A percentile compares a stretch with the other conserved stretches of the same genome.
phyloP scores from a whole-genome alignment of 108 stramenopile genomes.

The Cyclotella atomus region DNA sequence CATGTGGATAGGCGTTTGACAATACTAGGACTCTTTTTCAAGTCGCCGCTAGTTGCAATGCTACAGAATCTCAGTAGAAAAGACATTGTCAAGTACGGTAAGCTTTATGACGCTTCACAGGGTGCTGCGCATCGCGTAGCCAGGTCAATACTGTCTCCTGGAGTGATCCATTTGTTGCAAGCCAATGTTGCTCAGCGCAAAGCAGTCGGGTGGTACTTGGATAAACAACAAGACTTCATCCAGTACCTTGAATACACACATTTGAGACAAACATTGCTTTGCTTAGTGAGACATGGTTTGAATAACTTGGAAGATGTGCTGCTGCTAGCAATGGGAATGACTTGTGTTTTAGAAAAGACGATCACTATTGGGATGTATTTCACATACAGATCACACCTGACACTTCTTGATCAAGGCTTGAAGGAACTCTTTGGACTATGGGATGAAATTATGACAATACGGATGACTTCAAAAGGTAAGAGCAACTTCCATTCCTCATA shows the following conservation, averaged over 20 bases:
- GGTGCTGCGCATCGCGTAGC: slow-evolving; percentile 15
- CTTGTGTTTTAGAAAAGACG: slow-evolving; percentile 12
- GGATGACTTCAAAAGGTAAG: slow-evolving; percentile 31
- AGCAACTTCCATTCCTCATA: too few species aligned
- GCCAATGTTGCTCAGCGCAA: not conserved
- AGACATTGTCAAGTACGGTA: slow-evolving; percentile 30
- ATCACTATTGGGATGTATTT: slow-evolving; percentile 24
- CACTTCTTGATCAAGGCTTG: slow-evolving; percentile 18
- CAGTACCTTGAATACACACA: slow-evolving; percentile 22
- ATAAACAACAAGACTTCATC: slow-evolving; percentile 14
- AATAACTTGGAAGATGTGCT: slow-evolving; percentile 24
- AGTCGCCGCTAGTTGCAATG: slow-evolving; percentile 11
- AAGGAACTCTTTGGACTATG: slow-evolving; percentile 18
- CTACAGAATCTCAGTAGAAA: slow-evolving; percentile 1
- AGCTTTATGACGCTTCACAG: slow-evolving; percentile 19
- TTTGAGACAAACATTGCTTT: slow-evolving; percentile 29
- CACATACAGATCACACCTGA: slow-evolving; percentile 24
- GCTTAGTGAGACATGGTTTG: slow-evolving; percentile 10
- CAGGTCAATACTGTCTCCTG: not conserved
- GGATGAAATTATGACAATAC: slow-evolving; percentile 27
- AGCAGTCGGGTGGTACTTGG: slow-evolving; percentile 6
- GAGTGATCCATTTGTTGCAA: slow-evolving; percentile 9
- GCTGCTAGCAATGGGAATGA: slow-evolving; percentile 14
- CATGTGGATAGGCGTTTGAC: slow-evolving; percentile 15
- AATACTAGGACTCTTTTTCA: slow-evolving; percentile 8